Evolutionary conservation across 2,329 filamentous ascomycete species (phyloP).

Genomic region (Fusarium transvaalense): DNA sequence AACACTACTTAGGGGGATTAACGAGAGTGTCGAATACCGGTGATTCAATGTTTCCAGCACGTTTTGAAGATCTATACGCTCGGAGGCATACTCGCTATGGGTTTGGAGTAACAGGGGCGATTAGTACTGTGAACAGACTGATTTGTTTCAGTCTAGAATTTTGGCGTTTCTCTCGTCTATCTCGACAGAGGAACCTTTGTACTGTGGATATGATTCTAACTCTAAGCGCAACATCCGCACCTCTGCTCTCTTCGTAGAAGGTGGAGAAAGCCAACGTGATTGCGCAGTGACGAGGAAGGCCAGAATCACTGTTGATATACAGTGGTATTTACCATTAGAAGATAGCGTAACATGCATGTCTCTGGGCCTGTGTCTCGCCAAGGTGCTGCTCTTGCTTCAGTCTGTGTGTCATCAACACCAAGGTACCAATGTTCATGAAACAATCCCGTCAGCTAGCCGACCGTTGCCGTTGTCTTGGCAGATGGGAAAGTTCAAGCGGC

Average conservation of each 20-base stretch:
- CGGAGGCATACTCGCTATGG: not conserved
- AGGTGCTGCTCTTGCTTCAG: not conserved
- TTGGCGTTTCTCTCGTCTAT: not conserved
- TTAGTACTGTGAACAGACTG: not conserved
- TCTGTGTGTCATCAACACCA: constrained; percentile 7
- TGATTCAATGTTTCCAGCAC: not conserved
- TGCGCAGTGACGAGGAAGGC: not conserved
- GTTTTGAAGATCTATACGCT: not conserved
- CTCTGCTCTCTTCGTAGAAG: not conserved
- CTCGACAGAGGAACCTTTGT: not conserved
- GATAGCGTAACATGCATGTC: not conserved
- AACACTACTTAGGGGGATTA: not conserved
- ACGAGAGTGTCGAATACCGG: not conserved
- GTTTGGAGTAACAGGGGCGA: not conserved
- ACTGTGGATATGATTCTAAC: too few species aligned
- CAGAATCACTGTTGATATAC: not conserved
- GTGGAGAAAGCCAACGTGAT: not conserved
- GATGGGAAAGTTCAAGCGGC: not conserved
- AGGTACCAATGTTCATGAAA: constrained; percentile 1
- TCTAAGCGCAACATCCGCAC: not conserved
- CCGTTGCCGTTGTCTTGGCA: not conserved
- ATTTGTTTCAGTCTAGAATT: not conserved
- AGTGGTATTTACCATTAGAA: not conserved
- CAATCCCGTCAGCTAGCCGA: not conserved
- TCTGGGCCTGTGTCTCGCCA: not conserved